Percentiles rank a stretch among this genome's conserved stretches.
Evolutionary conservation across 2,329 filamentous ascomycete species (phyloP).

Genomic region (Exophiala aquamarina): DNA sequence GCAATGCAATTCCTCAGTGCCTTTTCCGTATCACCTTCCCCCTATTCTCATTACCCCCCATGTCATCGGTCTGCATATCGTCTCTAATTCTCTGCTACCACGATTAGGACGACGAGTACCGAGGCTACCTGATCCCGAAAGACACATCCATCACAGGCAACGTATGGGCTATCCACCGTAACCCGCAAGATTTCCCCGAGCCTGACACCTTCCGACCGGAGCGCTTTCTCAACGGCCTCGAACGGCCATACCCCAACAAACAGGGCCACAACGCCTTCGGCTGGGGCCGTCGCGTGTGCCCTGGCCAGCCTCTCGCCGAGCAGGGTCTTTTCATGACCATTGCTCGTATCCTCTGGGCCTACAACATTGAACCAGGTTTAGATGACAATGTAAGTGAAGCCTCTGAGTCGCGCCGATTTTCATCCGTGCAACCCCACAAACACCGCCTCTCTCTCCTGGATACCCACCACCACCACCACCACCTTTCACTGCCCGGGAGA

Average conservation of each 20-base stretch:
- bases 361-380: slow-evolving; percentile 47
- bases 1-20: no score
- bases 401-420: no score
- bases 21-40: no score
- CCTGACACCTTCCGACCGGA: slow-evolving; percentile 45
- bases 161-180: slow-evolving; percentile 30
- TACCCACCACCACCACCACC: no score
- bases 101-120: slow-evolving; percentile 47
- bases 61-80: no score
- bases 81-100: no score
- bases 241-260: slow-evolving; percentile 50
- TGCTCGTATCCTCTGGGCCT: slow-evolving; percentile 59
- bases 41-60: no score
- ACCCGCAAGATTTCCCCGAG: slow-evolving; percentile 39
- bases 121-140: slow-evolving; percentile 50
- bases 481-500: no score
- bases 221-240: slow-evolving; percentile 36
- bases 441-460: no score
- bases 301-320: slow-evolving; percentile 57
- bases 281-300: slow-evolving; percentile 57
- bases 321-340: slow-evolving; percentile 61
- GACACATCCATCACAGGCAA: slow-evolving; percentile 37
- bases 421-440: no score
- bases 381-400: slow-evolving; percentile 30
- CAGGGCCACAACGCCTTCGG: slow-evolving; percentile 58